Conservation (phyloP, 2,329 filamentous ascomycete species). For the Coniochaeta sp. region DNA sequence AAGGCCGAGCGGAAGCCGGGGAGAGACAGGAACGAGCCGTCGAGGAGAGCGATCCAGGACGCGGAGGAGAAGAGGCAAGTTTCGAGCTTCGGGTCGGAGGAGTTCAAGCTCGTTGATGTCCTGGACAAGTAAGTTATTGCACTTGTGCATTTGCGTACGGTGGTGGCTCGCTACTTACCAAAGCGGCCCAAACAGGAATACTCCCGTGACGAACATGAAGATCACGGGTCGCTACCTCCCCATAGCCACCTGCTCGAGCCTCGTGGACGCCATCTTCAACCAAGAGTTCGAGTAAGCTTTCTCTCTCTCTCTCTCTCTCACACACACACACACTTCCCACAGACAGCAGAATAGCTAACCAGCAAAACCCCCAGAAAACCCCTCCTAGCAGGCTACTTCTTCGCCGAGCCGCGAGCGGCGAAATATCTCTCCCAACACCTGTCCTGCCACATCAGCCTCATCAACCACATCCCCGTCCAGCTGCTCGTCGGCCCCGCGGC, state of each 20-base stretch:
- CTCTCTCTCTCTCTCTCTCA: too few species aligned
- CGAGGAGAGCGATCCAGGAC: constrained; percentile 13
- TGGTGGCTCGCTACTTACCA: not conserved
- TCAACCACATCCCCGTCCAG: constrained; percentile 50
- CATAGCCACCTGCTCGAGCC: constrained; percentile 17
- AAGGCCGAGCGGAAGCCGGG: constrained; percentile 10
- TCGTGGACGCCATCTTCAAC: constrained; percentile 19
- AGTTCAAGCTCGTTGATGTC: constrained; percentile 18
- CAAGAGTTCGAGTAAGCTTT: constrained; percentile 12
- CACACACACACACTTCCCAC: too few species aligned
- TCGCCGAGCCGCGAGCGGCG: constrained; percentile 21
- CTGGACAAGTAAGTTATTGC: constrained; percentile 15
- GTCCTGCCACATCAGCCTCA: constrained; percentile 37
- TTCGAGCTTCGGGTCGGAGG: constrained; percentile 14
- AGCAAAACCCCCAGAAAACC: not conserved
- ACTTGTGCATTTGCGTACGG: not conserved
- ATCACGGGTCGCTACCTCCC: constrained; percentile 18
- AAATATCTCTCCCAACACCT: constrained; percentile 56
- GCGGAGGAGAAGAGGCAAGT: constrained; percentile 17
- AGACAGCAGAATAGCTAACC: not conserved
- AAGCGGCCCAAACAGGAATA: constrained; percentile 7
- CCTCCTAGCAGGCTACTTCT: constrained; percentile 16
- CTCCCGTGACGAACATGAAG: constrained; percentile 15
- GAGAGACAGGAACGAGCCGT: constrained; percentile 12
- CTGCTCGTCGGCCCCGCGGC: constrained; percentile 38